Base-by-base conservation (phyloP, 768 basidiomycete species). In the Suillus decipiens region DNA sequence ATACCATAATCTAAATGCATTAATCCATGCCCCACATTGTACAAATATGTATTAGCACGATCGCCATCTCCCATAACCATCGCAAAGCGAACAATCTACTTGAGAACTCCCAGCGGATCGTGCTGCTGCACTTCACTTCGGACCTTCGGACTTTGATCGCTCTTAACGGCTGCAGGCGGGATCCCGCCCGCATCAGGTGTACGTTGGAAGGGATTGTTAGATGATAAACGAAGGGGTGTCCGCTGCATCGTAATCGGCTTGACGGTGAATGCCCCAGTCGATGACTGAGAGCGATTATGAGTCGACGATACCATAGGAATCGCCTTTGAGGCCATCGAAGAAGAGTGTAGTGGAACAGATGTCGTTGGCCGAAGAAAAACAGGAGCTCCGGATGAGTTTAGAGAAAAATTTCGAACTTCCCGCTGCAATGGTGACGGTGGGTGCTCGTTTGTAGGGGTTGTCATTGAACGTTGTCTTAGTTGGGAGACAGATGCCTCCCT, bases 401-500 rank as follows among this genome's bases (percentile, higher is more conserved):
- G 58, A 53, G 64, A 54, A 42, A 59, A 61, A 47, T 68, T 68
- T 45, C 68, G 70, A 58, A 47, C 37, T 19, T 69, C 73, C 28
- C 51, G 66, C 54, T 67, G 36, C 15, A 48, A 14, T 22, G 62
- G 61, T 19, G 62, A 43, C 12, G 64, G 63, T 37, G 56, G 66
- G 34, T 65, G 17, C 17, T 45, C 60, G 24, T 39, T 51, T 36
- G 43, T 61, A 79, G 80, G 70, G 64, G 79, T 80, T 19, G 80
- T 67, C 9, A 72, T 65, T 2, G 73, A 64, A 50, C 85, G 81
- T 34, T 76, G 77, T 73, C 86, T 84, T 48, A 86, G 80, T 54
- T 82, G 51, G 39, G 58, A 22, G n/a, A 24, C 5, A 45, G 66
- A 54, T 47, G 57, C 54, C 28, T 67, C 62, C 41, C 66, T 68